Evolutionary conservation across 2,329 filamentous ascomycete species (phyloP).

Genomic region (Alternaria arborescens): DNA sequence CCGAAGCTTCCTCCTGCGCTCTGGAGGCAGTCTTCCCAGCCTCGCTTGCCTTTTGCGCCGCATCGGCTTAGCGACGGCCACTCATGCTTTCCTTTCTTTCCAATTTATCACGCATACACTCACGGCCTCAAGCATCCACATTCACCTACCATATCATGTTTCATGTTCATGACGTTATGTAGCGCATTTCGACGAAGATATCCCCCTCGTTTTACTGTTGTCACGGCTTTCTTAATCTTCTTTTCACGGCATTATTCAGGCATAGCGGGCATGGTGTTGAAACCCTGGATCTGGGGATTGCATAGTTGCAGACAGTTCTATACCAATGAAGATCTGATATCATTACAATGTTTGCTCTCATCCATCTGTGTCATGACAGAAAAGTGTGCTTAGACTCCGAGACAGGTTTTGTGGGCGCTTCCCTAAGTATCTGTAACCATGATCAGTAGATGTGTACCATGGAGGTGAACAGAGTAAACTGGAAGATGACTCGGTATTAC

Average conservation of each 20-base stretch:
- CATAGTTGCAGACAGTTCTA: neutral
- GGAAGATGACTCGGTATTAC: too few species aligned
- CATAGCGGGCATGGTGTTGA: neutral
- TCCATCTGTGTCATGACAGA: neutral
- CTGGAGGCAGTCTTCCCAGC: constrained; percentile 2
- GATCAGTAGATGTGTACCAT: neutral
- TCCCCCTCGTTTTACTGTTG: neutral
- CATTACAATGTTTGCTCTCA: neutral
- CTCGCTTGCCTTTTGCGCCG: constrained; percentile 3
- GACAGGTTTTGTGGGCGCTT: neutral
- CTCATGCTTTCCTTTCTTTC: neutral
- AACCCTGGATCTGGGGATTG: neutral
- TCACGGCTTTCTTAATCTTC: neutral
- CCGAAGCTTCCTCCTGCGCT: constrained; percentile 1
- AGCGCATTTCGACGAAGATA: constrained; percentile 3
- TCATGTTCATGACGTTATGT: constrained; percentile 11
- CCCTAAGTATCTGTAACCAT: neutral
- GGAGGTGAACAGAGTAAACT: neutral
- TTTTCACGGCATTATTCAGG: neutral
- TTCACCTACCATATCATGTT: constrained; percentile 1
- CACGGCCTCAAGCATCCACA: neutral
- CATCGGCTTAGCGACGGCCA: neutral
- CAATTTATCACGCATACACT: neutral
- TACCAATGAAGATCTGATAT: neutral
- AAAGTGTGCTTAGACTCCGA: neutral